phyloP scores from a whole-genome alignment of 495 filamentous ascomycete species.

The Aspergillus baeticus region DNA sequence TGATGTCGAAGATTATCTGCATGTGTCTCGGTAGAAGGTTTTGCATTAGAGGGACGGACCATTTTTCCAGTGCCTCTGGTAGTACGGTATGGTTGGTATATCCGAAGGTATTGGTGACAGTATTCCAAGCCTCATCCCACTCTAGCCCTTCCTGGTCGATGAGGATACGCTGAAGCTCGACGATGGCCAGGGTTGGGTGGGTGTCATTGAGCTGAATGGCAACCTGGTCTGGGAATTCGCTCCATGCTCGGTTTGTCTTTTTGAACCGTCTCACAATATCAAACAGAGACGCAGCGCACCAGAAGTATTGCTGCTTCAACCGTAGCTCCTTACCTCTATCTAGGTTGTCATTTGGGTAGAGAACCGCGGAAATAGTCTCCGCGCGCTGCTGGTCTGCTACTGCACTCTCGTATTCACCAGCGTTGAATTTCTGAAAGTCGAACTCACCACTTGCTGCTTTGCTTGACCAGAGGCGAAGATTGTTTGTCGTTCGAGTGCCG shows the following conservation, averaged over 20 bases:
- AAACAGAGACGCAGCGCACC: conserved; percentile 93
- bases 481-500: conserved; percentile 87
- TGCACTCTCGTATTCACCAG: conserved; percentile 94
- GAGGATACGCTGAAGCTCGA: conserved; percentile 90
- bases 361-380: conserved; percentile 95
- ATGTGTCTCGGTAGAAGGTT: conserved; percentile 91
- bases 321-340: conserved; percentile 96
- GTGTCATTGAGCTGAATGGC: conserved; percentile 99
- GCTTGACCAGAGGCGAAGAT: conserved; percentile 93
- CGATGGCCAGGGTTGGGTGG: conserved; percentile 93
- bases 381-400: conserved; percentile 94
- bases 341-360: conserved; percentile 97
- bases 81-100: conserved; percentile 99
- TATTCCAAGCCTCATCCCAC: conserved; percentile 92
- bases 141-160: conserved; percentile 85
- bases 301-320: conserved; percentile 99
- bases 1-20: conserved; percentile 98
- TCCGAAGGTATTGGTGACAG: conserved; percentile 74
- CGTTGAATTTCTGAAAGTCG: conserved; percentile 99
- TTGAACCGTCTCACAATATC: conserved; percentile 98
- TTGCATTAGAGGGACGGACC: conserved; percentile 91
- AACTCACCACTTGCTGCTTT: conserved; percentile 97
- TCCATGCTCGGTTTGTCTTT: conserved; percentile 90
- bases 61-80: conserved; percentile 96
- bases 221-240: conserved; percentile 87